Conservation (phyloP, 768 basidiomycete species). For the Tricholoma terreum region DNA sequence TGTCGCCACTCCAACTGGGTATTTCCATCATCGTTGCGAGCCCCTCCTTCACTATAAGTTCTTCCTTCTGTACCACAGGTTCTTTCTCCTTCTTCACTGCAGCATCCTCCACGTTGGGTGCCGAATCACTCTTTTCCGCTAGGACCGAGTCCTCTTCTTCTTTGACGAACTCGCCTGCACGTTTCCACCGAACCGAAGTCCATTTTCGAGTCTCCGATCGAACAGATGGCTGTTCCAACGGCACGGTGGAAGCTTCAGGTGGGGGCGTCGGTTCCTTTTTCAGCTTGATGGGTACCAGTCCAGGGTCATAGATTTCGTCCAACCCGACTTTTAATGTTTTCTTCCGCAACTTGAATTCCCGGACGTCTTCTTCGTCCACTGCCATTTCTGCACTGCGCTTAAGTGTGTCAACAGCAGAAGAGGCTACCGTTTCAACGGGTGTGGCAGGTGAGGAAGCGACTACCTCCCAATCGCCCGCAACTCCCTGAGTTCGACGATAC, state of each 20-base stretch:
- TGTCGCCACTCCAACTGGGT: not conserved
- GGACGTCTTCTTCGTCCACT: slow-evolving; percentile 49
- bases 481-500: slow-evolving; percentile 59
- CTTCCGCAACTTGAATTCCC: slow-evolving; percentile 66
- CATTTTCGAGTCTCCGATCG: slow-evolving; percentile 28
- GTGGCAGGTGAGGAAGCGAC: slow-evolving; percentile 34
- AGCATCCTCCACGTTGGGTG: not conserved
- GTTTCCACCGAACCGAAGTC: slow-evolving; percentile 35
- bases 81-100: slow-evolving; percentile 5
- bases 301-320: slow-evolving; percentile 83
- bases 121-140: slow-evolving; percentile 14
- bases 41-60: not conserved
- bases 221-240: slow-evolving; percentile 3
- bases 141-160: slow-evolving; percentile 14
- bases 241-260: slow-evolving; percentile 5
- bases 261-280: slow-evolving; percentile 46
- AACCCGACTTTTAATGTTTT: slow-evolving; percentile 58
- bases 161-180: slow-evolving; percentile 10
- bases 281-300: slow-evolving; percentile 59
- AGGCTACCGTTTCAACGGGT: slow-evolving; percentile 18
- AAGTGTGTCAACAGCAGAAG: slow-evolving; percentile 12
- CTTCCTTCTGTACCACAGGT: slow-evolving; percentile 8
- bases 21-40: not conserved
- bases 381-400: slow-evolving; percentile 39
- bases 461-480: slow-evolving; percentile 76